Conservation (phyloP, 2,329 filamentous ascomycete genomes). For the Alternaria longipes region DNA sequence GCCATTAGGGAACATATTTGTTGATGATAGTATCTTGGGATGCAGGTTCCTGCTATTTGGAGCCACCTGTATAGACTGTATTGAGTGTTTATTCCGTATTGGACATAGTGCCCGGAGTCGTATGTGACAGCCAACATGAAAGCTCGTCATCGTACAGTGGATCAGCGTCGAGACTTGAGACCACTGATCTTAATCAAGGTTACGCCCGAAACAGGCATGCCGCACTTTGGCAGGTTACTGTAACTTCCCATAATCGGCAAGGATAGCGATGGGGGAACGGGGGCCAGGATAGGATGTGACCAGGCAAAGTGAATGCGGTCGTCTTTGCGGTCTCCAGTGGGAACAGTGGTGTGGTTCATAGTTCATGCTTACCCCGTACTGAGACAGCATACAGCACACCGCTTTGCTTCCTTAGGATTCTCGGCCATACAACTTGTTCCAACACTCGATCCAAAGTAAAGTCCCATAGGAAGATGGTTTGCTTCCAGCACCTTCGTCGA, state of each 20-base stretch:
- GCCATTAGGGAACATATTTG: not conserved
- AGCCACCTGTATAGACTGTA: not conserved
- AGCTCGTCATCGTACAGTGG: constrained; percentile 3
- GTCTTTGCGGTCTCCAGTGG: not conserved
- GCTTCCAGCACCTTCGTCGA: constrained; percentile 1
- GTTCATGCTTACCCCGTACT: not conserved
- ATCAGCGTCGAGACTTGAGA: not conserved
- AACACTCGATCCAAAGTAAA: not conserved
- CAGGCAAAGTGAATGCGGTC: not conserved
- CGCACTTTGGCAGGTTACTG: constrained; percentile 1
- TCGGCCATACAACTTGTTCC: not conserved
- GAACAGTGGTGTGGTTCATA: constrained; percentile 2
- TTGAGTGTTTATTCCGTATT: not conserved
- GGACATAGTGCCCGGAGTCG: not conserved
- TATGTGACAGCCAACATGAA: not conserved
- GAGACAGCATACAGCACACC: not conserved
- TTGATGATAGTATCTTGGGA: not conserved
- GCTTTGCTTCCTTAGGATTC: not conserved
- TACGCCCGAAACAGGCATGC: constrained; percentile 1
- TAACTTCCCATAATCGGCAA: not conserved
- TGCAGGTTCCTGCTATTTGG: not conserved
- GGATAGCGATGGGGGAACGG: not conserved
- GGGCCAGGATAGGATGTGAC: not conserved
- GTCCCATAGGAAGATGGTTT: not conserved
- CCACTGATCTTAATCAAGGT: not conserved